These are phyloP conservation scores for Dalechampia spathulata DNA, from an alignment of 441 rosid genomes.

Conservation along the genomic window DNA sequence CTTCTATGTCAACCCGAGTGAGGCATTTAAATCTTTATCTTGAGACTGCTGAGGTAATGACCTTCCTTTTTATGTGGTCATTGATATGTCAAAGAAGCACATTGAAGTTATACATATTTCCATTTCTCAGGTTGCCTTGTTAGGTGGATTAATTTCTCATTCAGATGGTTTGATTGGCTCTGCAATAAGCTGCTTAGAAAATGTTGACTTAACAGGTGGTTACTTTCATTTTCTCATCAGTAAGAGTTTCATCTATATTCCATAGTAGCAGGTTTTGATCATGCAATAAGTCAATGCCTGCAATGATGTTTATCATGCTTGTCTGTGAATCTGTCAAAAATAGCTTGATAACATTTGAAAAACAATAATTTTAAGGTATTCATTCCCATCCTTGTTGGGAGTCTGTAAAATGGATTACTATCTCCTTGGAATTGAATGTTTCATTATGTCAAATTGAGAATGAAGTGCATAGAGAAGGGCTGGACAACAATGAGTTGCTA, in stretches of 20 bases:
- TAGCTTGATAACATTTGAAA: background rate
- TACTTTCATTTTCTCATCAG: slow-evolving; percentile 19
- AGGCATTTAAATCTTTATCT: slow-evolving; percentile 71
- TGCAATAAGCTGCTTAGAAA: slow-evolving; percentile 51
- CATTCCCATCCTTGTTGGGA: background rate
- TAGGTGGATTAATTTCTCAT: slow-evolving; percentile 75
- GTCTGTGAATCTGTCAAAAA: background rate
- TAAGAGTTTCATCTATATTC: background rate
- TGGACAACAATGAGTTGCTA: background rate
- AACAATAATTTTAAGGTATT: background rate
- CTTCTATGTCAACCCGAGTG: slow-evolving; percentile 45
- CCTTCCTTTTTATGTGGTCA: slow-evolving; percentile 17
- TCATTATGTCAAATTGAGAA: background rate
- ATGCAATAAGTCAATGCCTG: background rate
- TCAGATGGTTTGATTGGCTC: slow-evolving; percentile 62
- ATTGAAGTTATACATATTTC: slow-evolving; percentile 18
- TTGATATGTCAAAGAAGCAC: slow-evolving; percentile 1
- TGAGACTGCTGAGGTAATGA: slow-evolving; percentile 78
- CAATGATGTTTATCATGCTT: background rate
- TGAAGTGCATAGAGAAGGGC: background rate
- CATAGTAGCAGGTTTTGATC: background rate
- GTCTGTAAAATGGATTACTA: background rate
- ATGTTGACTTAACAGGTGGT: slow-evolving; percentile 44
- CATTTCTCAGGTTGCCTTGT: slow-evolving; percentile 57
- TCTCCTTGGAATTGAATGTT: background rate